Evolutionary conservation across 2,329 filamentous ascomycete species (phyloP).

Genomic region (Phaeoacremonium minimum): DNA sequence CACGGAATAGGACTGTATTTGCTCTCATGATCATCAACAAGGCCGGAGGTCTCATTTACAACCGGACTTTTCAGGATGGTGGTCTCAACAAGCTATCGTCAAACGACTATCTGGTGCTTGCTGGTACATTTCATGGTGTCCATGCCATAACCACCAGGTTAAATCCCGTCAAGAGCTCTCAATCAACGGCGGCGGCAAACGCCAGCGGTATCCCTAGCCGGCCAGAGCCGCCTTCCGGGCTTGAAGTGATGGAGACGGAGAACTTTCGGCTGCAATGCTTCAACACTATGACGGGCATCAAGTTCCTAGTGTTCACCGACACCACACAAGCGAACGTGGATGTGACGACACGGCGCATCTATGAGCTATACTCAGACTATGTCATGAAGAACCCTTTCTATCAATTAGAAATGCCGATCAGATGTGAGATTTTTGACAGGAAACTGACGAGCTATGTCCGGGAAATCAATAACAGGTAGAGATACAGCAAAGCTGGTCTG

Average conservation of each 20-base stretch:
- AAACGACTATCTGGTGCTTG: slow-evolving; percentile 95
- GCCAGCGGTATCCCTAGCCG: slow-evolving; percentile 34
- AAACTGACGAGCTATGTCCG: slow-evolving; percentile 78
- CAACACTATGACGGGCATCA: slow-evolving; percentile 88
- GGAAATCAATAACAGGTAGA: slow-evolving; percentile 58
- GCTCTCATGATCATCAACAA: slow-evolving; percentile 98
- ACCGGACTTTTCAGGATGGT: slow-evolving; percentile 84
- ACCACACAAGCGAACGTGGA: slow-evolving; percentile 83
- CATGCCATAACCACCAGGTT: slow-evolving; percentile 65
- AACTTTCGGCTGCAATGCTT: slow-evolving; percentile 96
- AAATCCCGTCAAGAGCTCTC: slow-evolving; percentile 52
- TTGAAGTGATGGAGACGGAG: slow-evolving; percentile 90
- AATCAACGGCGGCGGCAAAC: slow-evolving; percentile 21
- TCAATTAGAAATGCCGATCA: slow-evolving; percentile 93
- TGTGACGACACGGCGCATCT: slow-evolving; percentile 75
- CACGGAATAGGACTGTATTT: slow-evolving; percentile 73
- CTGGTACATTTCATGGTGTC: slow-evolving; percentile 90
- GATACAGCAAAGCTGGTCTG: too few relatives aligned
- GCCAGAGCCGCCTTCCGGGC: slow-evolving; percentile 66
- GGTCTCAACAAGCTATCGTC: slow-evolving; percentile 83
- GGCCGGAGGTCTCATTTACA: slow-evolving; percentile 92
- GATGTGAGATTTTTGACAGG: slow-evolving; percentile 92
- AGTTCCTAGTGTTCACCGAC: slow-evolving; percentile 95
- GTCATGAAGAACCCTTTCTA: slow-evolving; percentile 99
- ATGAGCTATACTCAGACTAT: slow-evolving; percentile 93